Conservation (phyloP, 768 basidiomycete genomes). For the Mycena galericulata region DNA sequence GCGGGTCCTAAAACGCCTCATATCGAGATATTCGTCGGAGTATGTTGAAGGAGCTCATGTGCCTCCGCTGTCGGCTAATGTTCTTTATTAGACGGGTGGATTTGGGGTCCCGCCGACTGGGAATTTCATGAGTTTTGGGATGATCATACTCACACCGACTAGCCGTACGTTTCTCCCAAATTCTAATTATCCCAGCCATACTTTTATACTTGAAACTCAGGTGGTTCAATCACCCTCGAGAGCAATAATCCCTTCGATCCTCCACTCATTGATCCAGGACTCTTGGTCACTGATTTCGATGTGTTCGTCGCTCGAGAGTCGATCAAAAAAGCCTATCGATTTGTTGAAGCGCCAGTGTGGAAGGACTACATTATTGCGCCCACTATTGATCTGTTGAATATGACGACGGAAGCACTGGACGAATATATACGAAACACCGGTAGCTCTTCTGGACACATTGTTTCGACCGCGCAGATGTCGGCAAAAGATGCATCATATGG, state of each 20-base stretch:
- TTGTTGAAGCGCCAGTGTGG: conserved; percentile 44
- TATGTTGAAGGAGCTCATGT: not conserved
- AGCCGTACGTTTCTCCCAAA: conserved; percentile 13
- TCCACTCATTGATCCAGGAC: conserved; percentile 44
- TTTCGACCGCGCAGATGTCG: conserved; percentile 46
- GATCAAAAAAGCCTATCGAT: conserved; percentile 38
- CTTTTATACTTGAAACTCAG: conserved; percentile 16
- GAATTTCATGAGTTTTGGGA: conserved; percentile 7
- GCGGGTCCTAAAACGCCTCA: conserved; percentile 39
- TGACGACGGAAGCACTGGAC: conserved; percentile 40
- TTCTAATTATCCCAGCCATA: not conserved
- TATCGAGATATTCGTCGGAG: conserved; percentile 34
- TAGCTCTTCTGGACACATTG: conserved; percentile 43
- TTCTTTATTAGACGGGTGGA: conserved; percentile 11
- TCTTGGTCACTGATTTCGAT: conserved; percentile 31
- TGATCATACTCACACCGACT: conserved; percentile 1
- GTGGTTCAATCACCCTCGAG: conserved; percentile 43
- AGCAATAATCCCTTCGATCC: conserved; percentile 41
- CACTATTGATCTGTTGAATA: conserved; percentile 26
- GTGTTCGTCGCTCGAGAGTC: conserved; percentile 40
- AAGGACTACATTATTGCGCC: conserved; percentile 41
- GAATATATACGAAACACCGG: conserved; percentile 37
- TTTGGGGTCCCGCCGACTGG: not conserved
- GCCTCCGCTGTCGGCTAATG: not conserved
- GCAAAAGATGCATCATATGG: conserved; percentile 40